Percentiles rank a stretch among this genome's conserved stretches.
phyloP scores from a whole-genome alignment of 108 stramenopile species.

The Fistulifera solaris region DNA sequence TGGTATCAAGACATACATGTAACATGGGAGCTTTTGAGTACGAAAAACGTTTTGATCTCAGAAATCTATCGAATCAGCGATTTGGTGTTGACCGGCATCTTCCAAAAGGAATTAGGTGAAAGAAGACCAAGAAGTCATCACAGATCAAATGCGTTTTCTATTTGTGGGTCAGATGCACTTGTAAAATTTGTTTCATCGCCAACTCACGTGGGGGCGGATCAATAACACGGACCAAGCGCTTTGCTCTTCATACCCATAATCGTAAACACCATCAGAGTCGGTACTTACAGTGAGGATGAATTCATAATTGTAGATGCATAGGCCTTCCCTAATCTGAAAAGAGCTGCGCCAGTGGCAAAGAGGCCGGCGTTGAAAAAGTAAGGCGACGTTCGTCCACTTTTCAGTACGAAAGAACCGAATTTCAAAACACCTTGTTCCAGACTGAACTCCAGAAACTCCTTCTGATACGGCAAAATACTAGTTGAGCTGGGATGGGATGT shows the following conservation, averaged over 20 bases:
- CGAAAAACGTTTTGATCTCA: slow-evolving; percentile 33
- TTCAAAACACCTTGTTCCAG: slow-evolving; percentile 81
- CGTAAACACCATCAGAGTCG: neutral
- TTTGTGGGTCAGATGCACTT: slow-evolving; percentile 37
- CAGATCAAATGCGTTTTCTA: slow-evolving; percentile 11
- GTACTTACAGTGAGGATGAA: slow-evolving; percentile 75
- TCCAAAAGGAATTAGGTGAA: slow-evolving; percentile 61
- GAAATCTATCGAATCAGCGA: slow-evolving; percentile 64
- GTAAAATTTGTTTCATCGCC: slow-evolving; percentile 60
- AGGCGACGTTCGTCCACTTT: slow-evolving; percentile 94
- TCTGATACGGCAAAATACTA: slow-evolving; percentile 62
- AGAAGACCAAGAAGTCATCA: slow-evolving; percentile 68
- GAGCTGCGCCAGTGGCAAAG: slow-evolving; percentile 72
- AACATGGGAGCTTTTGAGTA: neutral
- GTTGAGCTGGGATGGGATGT: neutral
- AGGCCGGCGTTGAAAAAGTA: slow-evolving; percentile 99
- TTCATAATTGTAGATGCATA: slow-evolving; percentile 89
- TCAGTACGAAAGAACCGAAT: slow-evolving; percentile 95
- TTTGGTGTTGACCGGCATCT: slow-evolving; percentile 70
- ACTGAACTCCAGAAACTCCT: slow-evolving; percentile 90
- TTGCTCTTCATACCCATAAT: slow-evolving; percentile 44
- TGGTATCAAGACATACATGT: neutral
- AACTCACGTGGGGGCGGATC: slow-evolving; percentile 75
- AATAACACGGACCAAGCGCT: slow-evolving; percentile 74
- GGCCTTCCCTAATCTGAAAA: slow-evolving; percentile 75